Base-by-base conservation (phyloP, 2,329 filamentous ascomycete species). In the Trichothecium roseum region DNA sequence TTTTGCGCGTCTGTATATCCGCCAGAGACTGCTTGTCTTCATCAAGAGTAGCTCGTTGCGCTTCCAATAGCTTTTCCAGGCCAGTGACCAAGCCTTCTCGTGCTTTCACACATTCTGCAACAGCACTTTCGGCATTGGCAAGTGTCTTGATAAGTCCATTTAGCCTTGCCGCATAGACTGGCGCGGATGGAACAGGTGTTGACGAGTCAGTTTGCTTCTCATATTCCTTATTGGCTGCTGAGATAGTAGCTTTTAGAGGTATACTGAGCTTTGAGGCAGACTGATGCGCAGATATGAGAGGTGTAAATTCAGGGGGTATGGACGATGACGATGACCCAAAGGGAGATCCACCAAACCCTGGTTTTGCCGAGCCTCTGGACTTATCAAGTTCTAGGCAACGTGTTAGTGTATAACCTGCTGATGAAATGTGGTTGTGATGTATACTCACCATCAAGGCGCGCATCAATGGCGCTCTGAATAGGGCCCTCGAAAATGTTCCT, bases 121-220 rank as follows among this genome's bases (percentile, higher is more conserved):
- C 83, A 1, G 89, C 87, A 37, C 78, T 84, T 58, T 98, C 88
- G 4, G 91, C 91, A 43, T 76, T 84, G 15, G 86, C 85, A 14
- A 98, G 71, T 6, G 79, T 83, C 63, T 91, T 95, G 36, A 96
- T 71, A n/a, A 98, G 69, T 3, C 85, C 83, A 44, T 84, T 88
- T 8, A 98, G 73, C 18, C 86, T 81, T 12, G 89, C 89, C 2
- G 91, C 91, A 52, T 94, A 85, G 15, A 98, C 88, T 1, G 91
- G 88, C 1, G 88, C 81, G 0, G 86, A 82, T 0, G 89, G 86
- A 2, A 81, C 65, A 2, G 74, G 66, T 1, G 72, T 72, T 18
- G 69, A 66, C 0, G 86, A 74, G 46, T 87, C 83, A 37, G 79
- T 83, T 51, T 93, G 69, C 56, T 89, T 94, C 34, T 82, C 76